These are phyloP conservation scores for Paecilomyces fulvus DNA, from an alignment of 2,329 filamentous ascomycete genomes.

Conservation along the genomic window DNA sequence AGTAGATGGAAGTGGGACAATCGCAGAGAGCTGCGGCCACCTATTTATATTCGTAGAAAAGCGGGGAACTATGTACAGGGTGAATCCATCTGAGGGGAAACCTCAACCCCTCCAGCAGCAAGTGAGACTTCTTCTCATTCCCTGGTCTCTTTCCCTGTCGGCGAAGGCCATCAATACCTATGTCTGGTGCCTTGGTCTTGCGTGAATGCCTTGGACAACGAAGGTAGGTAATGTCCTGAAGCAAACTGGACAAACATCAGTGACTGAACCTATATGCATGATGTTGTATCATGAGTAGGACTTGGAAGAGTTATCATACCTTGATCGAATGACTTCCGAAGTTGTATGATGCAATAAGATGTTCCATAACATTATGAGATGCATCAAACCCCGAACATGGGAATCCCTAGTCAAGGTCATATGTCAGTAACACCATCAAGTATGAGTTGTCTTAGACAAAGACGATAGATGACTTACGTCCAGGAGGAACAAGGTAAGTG, in stretches of 20 bases:
- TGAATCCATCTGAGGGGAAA: neutral
- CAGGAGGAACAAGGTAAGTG: neutral
- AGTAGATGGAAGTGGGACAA: neutral
- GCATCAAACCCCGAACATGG: neutral
- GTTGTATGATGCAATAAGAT: neutral
- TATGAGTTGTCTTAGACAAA: neutral
- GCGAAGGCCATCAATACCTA: neutral
- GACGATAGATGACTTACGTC: neutral
- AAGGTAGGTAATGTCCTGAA: neutral
- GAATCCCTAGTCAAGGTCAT: neutral
- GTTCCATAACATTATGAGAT: neutral
- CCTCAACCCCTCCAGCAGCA: neutral
- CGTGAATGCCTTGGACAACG: neutral
- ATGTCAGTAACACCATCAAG: neutral
- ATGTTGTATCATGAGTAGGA: neutral
- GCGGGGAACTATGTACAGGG: neutral
- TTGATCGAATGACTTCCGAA: neutral
- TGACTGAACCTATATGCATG: neutral
- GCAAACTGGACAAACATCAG: neutral
- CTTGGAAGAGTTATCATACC: neutral
- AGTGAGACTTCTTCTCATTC: neutral
- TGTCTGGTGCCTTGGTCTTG: neutral
- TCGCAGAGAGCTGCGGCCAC: neutral
- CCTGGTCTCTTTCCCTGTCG: neutral
- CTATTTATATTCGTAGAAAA: neutral